A percentile compares a stretch with the other conserved stretches of the same genome.
Evolutionary conservation across 768 basidiomycete species (phyloP).

Genomic region (Kondoa subrosea): DNA sequence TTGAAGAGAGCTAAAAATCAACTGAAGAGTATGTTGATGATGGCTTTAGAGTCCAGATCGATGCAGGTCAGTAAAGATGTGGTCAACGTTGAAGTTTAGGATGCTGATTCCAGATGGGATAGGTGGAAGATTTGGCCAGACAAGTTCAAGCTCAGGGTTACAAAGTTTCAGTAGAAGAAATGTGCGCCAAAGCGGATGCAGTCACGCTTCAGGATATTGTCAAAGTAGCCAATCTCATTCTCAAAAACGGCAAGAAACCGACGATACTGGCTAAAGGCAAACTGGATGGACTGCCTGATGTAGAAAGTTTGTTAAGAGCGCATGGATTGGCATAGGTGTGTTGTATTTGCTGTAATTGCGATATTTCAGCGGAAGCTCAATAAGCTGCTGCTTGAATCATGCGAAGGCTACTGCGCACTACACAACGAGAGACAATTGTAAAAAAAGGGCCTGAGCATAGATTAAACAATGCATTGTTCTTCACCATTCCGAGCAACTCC

Average conservation of each 20-base stretch:
- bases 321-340: neutral
- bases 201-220: conserved; percentile 54
- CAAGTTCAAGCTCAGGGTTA: conserved; percentile 78
- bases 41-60: conserved; percentile 47
- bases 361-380: no score
- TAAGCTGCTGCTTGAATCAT: no score
- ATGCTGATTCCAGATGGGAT: neutral
- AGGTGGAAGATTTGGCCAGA: conserved; percentile 72
- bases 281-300: conserved; percentile 17
- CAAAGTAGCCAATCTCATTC: conserved; percentile 57
- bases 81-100: neutral
- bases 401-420: no score
- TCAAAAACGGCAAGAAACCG: conserved; percentile 31
- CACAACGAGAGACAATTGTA: no score
- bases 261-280: conserved; percentile 26
- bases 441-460: no score
- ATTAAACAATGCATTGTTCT: no score
- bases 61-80: conserved; percentile 27
- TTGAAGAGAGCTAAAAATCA: conserved; percentile 83
- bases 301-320: conserved; percentile 4
- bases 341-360: no score
- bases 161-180: conserved; percentile 72
- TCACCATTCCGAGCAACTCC: no score
- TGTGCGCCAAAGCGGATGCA: conserved; percentile 68
- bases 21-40: conserved; percentile 76